Conservation (phyloP, 768 basidiomycete species). For the Trametes cubensis region DNA sequence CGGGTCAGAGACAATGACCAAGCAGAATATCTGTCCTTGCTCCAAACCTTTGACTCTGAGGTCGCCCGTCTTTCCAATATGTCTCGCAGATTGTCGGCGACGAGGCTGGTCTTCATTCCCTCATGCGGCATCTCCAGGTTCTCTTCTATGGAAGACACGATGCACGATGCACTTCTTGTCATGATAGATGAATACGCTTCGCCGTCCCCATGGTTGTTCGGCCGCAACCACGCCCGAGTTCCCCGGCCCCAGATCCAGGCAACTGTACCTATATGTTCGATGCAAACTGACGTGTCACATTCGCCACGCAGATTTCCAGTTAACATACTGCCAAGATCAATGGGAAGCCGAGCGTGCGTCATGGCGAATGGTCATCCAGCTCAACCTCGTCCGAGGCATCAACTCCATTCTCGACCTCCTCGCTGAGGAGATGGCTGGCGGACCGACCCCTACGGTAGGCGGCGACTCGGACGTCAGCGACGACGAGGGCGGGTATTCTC, state of each 20-base stretch:
- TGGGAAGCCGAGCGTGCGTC: conserved; percentile 74
- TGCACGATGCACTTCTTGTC: not conserved
- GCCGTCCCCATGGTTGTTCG: not conserved
- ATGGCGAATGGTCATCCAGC: conserved; percentile 78
- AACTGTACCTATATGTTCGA: not conserved
- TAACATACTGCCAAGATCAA: conserved; percentile 61
- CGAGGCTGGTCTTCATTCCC: not conserved
- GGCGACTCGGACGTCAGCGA: conserved; percentile 22
- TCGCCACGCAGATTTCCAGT: conserved; percentile 66
- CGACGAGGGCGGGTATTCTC: conserved; percentile 9
- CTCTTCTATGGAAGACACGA: not conserved
- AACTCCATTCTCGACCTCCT: conserved; percentile 66
- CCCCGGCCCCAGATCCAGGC: not conserved
- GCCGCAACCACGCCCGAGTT: not conserved
- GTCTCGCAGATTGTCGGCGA: no score
- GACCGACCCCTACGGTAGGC: not conserved
- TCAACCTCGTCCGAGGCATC: conserved; percentile 76
- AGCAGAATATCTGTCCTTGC: no score
- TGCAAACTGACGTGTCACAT: not conserved
- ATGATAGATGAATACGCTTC: not conserved
- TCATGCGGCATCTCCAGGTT: not conserved
- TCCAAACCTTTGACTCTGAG: not conserved
- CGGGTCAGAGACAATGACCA: no score
- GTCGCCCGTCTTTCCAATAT: not conserved
- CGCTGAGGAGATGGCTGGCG: conserved; percentile 53